Percentiles rank a stretch among this genome's conserved stretches.
These are phyloP conservation scores for Oidiodendron maius DNA, from an alignment of 495 filamentous ascomycete species.

Conservation along the genomic window DNA sequence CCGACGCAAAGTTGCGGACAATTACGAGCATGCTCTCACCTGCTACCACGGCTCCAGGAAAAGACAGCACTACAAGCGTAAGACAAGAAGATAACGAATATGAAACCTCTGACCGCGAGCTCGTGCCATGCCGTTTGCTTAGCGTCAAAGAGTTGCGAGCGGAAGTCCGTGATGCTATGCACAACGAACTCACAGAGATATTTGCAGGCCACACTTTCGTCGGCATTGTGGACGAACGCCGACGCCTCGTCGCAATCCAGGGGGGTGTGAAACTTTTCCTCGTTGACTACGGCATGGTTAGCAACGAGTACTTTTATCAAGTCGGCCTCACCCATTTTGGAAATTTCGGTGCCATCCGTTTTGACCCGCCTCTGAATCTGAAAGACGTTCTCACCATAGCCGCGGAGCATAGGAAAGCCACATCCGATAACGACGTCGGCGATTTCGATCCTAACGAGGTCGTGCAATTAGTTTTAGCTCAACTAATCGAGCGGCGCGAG, in stretches of 20 bases:
- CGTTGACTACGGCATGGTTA: constrained; percentile 86
- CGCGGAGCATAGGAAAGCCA: constrained; percentile 56
- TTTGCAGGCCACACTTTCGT: constrained; percentile 91
- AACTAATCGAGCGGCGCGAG: constrained; percentile 66
- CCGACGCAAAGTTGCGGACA: constrained; percentile 84
- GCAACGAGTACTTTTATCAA: constrained; percentile 95
- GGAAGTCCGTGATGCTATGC: constrained; percentile 75
- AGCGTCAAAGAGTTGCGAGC: constrained; percentile 79
- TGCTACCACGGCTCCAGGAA: background rate
- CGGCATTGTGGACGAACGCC: constrained; percentile 81
- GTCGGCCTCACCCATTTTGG: constrained; percentile 93
- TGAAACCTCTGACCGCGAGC: constrained; percentile 61
- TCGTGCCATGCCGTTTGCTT: constrained; percentile 59
- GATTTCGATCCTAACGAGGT: constrained; percentile 63
- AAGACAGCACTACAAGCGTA: constrained; percentile 1
- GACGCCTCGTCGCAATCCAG: constrained; percentile 88
- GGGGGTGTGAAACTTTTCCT: constrained; percentile 88
- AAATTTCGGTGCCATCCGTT: constrained; percentile 82
- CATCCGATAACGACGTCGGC: constrained; percentile 32
- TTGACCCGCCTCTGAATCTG: constrained; percentile 70
- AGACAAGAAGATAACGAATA: constrained; percentile 47
- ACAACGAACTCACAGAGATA: constrained; percentile 82
- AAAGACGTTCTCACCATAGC: constrained; percentile 66
- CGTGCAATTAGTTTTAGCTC: constrained; percentile 49
- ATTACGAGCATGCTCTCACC: constrained; percentile 90